Evolutionary conservation across 345 rosid genomes (phyloP).

Genomic region (Camelina sativa): DNA sequence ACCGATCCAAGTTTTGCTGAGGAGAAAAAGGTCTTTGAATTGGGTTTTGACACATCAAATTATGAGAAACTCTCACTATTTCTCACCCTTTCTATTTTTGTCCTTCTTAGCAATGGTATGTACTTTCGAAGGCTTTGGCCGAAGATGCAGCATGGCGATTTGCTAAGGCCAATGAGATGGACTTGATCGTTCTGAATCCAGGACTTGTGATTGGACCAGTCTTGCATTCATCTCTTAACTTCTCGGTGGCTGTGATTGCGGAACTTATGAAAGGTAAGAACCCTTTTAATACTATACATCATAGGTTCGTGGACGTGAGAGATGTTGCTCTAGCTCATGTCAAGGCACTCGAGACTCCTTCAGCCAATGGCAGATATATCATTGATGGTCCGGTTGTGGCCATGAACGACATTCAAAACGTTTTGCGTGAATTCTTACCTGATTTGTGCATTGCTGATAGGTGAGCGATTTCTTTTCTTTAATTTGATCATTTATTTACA

Average conservation of each 20-base stretch:
- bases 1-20: conserved; percentile 48
- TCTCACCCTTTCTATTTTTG: not conserved
- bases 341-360: conserved; percentile 51
- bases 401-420: conserved; percentile 8
- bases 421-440: conserved; percentile 43
- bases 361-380: conserved; percentile 53
- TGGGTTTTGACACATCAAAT: conserved; percentile 4
- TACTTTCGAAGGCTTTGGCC: conserved; percentile 50
- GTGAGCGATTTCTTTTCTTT: conserved; percentile 6
- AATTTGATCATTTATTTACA: not conserved
- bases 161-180: conserved; percentile 46
- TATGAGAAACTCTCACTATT: not conserved
- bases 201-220: conserved; percentile 52
- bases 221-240: conserved; percentile 49
- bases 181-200: conserved; percentile 49
- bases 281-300: not conserved
- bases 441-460: conserved; percentile 22
- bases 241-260: conserved; percentile 30
- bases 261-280: conserved; percentile 43
- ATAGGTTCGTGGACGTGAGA: conserved; percentile 55
- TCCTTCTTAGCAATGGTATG: conserved; percentile 47
- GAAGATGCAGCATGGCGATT: conserved; percentile 58
- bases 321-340: conserved; percentile 60
- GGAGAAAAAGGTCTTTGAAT: conserved; percentile 33
- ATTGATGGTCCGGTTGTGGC: conserved; percentile 40